A percentile compares a stretch with the other conserved stretches of the same genome.
Evolutionary conservation across 176 grass and related monocot species (phyloP).

Genomic region (Elaeis guineensis): DNA sequence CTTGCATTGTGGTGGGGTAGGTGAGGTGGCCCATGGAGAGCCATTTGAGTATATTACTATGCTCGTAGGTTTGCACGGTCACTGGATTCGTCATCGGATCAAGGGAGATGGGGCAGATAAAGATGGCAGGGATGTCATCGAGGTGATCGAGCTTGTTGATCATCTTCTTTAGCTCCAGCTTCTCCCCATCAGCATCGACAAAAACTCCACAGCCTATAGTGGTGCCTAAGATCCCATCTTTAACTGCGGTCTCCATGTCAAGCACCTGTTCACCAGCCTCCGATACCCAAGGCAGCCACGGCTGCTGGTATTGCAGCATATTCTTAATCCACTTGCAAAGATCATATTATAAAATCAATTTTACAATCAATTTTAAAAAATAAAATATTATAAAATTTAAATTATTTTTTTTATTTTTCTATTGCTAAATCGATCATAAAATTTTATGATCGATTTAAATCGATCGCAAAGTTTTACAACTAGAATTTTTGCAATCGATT

Average conservation of each 20-base stretch:
- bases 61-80: conserved; percentile 93
- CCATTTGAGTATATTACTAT: conserved; percentile 71
- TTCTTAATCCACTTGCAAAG: neutral
- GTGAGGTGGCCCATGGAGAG: conserved; percentile 73
- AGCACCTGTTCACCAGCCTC: conserved; percentile 74
- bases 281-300: conserved; percentile 16
- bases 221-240: conserved; percentile 46
- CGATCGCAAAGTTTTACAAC: too few relatives aligned
- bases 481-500: too few relatives aligned
- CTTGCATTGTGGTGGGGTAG: conserved; percentile 98
- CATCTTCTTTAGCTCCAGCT: conserved; percentile 66
- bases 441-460: too few relatives aligned
- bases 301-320: conserved; percentile 76
- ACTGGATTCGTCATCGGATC: conserved; percentile 97
- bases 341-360: too few relatives aligned
- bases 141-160: conserved; percentile 65
- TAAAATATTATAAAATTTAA: too few relatives aligned
- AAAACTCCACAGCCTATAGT: conserved; percentile 15
- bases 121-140: conserved; percentile 50
- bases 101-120: conserved; percentile 96
- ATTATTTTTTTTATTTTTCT: too few relatives aligned
- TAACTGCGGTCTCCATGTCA: conserved; percentile 86
- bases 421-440: too few relatives aligned
- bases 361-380: too few relatives aligned
- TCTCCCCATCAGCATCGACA: neutral